A percentile compares a stretch with the other conserved stretches of the same genome.
phyloP scores from a whole-genome alignment of 768 basidiomycete species.

The Lyophyllum semitale region DNA sequence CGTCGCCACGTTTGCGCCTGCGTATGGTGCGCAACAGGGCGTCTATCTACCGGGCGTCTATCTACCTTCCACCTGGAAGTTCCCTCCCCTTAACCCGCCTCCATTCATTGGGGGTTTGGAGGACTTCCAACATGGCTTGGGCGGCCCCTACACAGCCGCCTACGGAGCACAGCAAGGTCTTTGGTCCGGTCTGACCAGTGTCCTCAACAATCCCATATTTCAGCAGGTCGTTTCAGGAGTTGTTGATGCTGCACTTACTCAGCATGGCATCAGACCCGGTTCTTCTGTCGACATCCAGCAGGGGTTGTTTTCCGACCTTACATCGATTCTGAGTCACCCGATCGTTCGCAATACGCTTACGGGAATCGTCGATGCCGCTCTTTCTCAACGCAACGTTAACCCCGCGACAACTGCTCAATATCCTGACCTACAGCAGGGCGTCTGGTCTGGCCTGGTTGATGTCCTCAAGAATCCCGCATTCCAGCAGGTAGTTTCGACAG shows the following conservation, averaged over 20 bases:
- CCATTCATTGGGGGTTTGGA: too few relatives aligned
- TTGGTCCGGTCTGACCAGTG: not conserved
- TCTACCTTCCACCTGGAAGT: not conserved
- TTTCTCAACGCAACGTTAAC: not conserved
- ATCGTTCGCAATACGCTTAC: not conserved
- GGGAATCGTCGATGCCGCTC: not conserved
- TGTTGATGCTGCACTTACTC: not conserved
- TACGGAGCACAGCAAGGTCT: not conserved
- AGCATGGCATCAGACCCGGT: conserved; percentile 1
- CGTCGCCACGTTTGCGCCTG: not conserved
- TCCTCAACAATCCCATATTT: conserved; percentile 1
- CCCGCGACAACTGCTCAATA: not conserved
- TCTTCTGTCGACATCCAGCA: not conserved
- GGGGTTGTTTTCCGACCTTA: not conserved
- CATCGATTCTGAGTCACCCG: not conserved
- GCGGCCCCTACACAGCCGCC: not conserved
- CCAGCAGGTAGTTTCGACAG: not conserved
- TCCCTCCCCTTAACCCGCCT: too few relatives aligned
- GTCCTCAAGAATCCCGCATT: not conserved
- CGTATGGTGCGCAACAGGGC: not conserved
- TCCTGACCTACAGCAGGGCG: not conserved
- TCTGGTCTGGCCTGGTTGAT: not conserved
- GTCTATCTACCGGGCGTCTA: too few relatives aligned
- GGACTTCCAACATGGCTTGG: not conserved
- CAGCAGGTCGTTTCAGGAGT: conserved; percentile 1